These are phyloP conservation scores for Termitomyces sp. DNA, from an alignment of 768 basidiomycete genomes.

Conservation along the genomic window DNA sequence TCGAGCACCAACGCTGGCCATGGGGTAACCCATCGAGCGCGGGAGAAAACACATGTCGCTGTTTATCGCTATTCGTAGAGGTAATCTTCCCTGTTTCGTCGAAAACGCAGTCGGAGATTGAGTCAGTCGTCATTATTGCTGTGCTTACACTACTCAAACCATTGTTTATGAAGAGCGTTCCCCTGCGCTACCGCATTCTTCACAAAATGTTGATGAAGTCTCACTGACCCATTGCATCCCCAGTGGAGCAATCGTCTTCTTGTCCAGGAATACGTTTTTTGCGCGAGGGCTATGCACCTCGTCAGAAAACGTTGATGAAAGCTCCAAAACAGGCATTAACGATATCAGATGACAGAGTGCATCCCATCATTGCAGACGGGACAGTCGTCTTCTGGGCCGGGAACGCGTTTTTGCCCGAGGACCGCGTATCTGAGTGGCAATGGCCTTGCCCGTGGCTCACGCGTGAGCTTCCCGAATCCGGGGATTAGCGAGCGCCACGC, in stretches of 20 bases:
- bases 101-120: not conserved
- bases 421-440: slow-evolving; percentile 7
- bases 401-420: slow-evolving; percentile 43
- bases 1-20: slow-evolving; percentile 14
- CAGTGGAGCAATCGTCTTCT: slow-evolving; percentile 76
- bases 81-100: slow-evolving; percentile 29
- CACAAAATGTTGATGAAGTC: slow-evolving; percentile 53
- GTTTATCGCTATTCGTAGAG: slow-evolving; percentile 29
- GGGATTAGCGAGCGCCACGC: slow-evolving; percentile 48
- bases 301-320: slow-evolving; percentile 51
- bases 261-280: slow-evolving; percentile 57
- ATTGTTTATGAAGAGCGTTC: slow-evolving; percentile 69
- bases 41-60: slow-evolving; percentile 75
- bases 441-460: slow-evolving; percentile 49
- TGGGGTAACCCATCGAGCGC: slow-evolving; percentile 49
- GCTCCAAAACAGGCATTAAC: too few relatives aligned
- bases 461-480: slow-evolving; percentile 60
- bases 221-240: slow-evolving; percentile 51
- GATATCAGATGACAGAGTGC: slow-evolving; percentile 42
- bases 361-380: slow-evolving; percentile 78
- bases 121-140: not conserved
- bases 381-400: slow-evolving; percentile 68
- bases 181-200: slow-evolving; percentile 64
- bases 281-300: slow-evolving; percentile 12
- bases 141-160: slow-evolving; percentile 68